A percentile compares a stretch with the other conserved stretches of the same genome.
phyloP scores from a whole-genome alignment of 805 yeast species.

The Metschnikowia borealis region DNA sequence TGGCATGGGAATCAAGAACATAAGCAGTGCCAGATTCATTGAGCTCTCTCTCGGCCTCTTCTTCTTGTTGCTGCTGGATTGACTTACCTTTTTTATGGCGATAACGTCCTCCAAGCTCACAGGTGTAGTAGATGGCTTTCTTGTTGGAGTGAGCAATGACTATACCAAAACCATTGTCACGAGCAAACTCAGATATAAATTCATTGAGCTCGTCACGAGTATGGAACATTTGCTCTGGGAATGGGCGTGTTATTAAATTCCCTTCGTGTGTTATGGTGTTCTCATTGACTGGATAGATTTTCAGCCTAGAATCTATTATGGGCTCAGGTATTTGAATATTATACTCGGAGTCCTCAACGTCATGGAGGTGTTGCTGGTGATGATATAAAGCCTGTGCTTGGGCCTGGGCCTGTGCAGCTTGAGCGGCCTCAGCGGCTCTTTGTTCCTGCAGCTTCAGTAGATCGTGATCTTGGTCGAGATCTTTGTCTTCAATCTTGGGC shows the following conservation, averaged over 20 bases:
- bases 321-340: constrained; percentile 47
- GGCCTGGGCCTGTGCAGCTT: constrained; percentile 12
- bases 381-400: constrained; percentile 20
- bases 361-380: constrained; percentile 21
- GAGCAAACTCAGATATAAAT: constrained; percentile 52
- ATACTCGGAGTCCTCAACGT: constrained; percentile 32
- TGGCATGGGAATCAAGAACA: constrained; percentile 37
- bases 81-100: constrained; percentile 43
- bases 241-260: constrained; percentile 50
- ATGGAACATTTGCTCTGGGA: constrained; percentile 50
- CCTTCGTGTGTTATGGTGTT: constrained; percentile 48
- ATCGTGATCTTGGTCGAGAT: constrained; percentile 11
- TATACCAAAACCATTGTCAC: constrained; percentile 55
- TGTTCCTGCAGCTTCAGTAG: constrained; percentile 15
- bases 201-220: constrained; percentile 48
- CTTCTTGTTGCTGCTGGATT: constrained; percentile 21
- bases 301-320: constrained; percentile 38
- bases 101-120: constrained; percentile 55
- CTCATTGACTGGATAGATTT: constrained; percentile 41
- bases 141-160: constrained; percentile 57
- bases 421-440: constrained; percentile 15
- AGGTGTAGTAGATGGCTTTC: constrained; percentile 56
- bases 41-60: constrained; percentile 19
- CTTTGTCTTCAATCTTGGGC: constrained; percentile 30
- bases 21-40: constrained; percentile 32